Conservation (phyloP, 352 stramenopile genomes). For the Pythium folliculosum region DNA sequence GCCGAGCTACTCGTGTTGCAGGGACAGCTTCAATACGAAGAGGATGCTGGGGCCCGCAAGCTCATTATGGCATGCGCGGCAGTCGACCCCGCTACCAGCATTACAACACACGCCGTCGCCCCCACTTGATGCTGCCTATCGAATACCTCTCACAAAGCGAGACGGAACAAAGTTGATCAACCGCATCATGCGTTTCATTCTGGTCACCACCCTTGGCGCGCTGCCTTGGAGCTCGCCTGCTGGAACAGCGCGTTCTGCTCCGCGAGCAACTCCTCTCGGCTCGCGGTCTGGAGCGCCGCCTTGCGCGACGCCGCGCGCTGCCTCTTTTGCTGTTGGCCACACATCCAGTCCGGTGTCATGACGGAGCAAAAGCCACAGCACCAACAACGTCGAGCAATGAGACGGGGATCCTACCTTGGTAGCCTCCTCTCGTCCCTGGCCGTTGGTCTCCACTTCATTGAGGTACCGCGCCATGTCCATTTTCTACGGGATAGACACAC, state of each 20-base stretch:
- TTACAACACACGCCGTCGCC: too few relatives aligned
- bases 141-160: background rate
- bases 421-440: conserved; percentile 8
- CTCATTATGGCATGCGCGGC: too few relatives aligned
- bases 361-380: too few relatives aligned
- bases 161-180: background rate
- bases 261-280: conserved; percentile 60
- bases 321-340: conserved; percentile 32
- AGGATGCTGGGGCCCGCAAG: background rate
- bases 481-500: conserved; percentile 15
- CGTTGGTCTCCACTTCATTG: conserved; percentile 6
- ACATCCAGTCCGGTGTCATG: too few relatives aligned
- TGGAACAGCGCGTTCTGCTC: conserved; percentile 80
- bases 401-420: conserved; percentile 10
- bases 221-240: conserved; percentile 57
- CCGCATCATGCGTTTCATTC: background rate
- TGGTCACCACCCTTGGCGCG: conserved; percentile 63
- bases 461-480: conserved; percentile 20
- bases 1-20: background rate
- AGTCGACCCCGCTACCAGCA: too few relatives aligned
- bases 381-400: too few relatives aligned
- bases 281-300: conserved; percentile 32
- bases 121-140: too few relatives aligned
- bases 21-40: conserved; percentile 1
- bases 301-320: conserved; percentile 45